Evolutionary conservation across 768 basidiomycete genomes (phyloP).

Genomic region (Panaeolus papilionaceus): DNA sequence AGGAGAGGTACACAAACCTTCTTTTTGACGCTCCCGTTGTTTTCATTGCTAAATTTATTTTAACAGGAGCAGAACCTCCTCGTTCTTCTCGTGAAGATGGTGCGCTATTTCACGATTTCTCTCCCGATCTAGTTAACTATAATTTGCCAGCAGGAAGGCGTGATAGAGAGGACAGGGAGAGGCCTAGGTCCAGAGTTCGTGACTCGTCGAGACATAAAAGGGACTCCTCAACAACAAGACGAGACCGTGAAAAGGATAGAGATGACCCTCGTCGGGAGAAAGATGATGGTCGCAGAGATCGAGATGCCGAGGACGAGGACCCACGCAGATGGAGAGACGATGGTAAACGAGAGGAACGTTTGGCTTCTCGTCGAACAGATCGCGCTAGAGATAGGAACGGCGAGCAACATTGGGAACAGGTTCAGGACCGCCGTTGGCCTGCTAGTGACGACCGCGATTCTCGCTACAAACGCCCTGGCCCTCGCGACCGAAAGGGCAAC

Average conservation of each 20-base stretch:
- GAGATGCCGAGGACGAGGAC: slow-evolving; percentile 59
- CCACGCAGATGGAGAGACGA: slow-evolving; percentile 85
- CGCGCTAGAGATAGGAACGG: slow-evolving; percentile 51
- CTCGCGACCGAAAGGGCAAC: slow-evolving; percentile 62
- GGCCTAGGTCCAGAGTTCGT: slow-evolving; percentile 66
- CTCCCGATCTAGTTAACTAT: slow-evolving; percentile 17
- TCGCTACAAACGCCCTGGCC: slow-evolving; percentile 62
- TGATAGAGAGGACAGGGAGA: slow-evolving; percentile 69
- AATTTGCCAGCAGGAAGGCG: slow-evolving; percentile 56
- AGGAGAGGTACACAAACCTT: slow-evolving; percentile 65
- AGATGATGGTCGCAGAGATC: slow-evolving; percentile 44
- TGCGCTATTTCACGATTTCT: slow-evolving; percentile 36
- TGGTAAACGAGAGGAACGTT: slow-evolving; percentile 78
- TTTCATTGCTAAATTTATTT: slow-evolving; percentile 22
- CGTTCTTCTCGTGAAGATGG: slow-evolving; percentile 68
- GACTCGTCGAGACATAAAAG: slow-evolving; percentile 68
- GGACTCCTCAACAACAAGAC: slow-evolving; percentile 59
- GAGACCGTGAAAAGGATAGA: slow-evolving; percentile 48
- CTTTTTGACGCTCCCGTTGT: slow-evolving; percentile 22
- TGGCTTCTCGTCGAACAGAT: slow-evolving; percentile 66
- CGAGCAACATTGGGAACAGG: slow-evolving; percentile 49
- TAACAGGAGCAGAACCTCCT: slow-evolving; percentile 51
- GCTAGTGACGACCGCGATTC: slow-evolving; percentile 72
- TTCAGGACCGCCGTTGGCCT: slow-evolving; percentile 61
- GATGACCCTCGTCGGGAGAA: slow-evolving; percentile 47